Percentiles rank a stretch among this genome's conserved stretches.
phyloP scores from a whole-genome alignment of 805 yeast genomes.

The Wickerhamomyces pijperi region DNA sequence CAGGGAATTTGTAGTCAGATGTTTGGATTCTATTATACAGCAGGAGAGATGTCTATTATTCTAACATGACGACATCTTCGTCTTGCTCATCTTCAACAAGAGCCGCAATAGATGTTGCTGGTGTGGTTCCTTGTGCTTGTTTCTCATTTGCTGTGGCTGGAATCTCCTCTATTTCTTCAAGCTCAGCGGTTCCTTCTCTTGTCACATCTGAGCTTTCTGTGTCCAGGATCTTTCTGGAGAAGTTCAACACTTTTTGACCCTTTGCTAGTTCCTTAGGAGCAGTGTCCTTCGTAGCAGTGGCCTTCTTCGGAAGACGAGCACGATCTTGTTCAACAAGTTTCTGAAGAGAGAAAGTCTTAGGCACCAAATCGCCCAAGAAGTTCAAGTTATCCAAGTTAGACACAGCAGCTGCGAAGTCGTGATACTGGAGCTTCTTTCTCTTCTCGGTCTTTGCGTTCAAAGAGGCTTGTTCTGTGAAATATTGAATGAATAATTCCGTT shows the following conservation, averaged over 20 bases:
- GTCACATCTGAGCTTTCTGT: slow-evolving; percentile 1
- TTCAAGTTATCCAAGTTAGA: slow-evolving; percentile 44
- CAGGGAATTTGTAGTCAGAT: too few relatives aligned
- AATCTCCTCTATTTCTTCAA: slow-evolving; percentile 16
- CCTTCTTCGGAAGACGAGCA: slow-evolving; percentile 10
- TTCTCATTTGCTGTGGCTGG: not conserved
- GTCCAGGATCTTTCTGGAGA: slow-evolving; percentile 10
- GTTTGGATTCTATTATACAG: too few relatives aligned
- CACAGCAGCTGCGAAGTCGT: slow-evolving; percentile 60
- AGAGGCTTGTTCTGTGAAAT: slow-evolving; percentile 61
- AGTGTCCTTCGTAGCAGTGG: slow-evolving; percentile 20
- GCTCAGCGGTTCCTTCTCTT: slow-evolving; percentile 13
- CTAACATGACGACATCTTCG: not conserved
- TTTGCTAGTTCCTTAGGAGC: slow-evolving; percentile 19
- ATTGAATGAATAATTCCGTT: slow-evolving; percentile 62
- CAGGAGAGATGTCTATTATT: too few relatives aligned
- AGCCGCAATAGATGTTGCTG: too few relatives aligned
- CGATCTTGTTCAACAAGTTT: slow-evolving; percentile 32
- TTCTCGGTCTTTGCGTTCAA: slow-evolving; percentile 52
- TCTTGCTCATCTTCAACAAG: not conserved
- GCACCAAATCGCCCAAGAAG: slow-evolving; percentile 59
- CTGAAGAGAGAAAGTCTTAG: slow-evolving; percentile 42
- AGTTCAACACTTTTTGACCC: slow-evolving; percentile 30
- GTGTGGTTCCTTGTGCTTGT: slow-evolving; percentile 15
- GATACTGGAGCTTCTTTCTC: slow-evolving; percentile 58